A percentile compares a stretch with the other conserved stretches of the same genome.
Conservation (phyloP, 106 monocot genomes). For the Dendrobium catenatum region DNA sequence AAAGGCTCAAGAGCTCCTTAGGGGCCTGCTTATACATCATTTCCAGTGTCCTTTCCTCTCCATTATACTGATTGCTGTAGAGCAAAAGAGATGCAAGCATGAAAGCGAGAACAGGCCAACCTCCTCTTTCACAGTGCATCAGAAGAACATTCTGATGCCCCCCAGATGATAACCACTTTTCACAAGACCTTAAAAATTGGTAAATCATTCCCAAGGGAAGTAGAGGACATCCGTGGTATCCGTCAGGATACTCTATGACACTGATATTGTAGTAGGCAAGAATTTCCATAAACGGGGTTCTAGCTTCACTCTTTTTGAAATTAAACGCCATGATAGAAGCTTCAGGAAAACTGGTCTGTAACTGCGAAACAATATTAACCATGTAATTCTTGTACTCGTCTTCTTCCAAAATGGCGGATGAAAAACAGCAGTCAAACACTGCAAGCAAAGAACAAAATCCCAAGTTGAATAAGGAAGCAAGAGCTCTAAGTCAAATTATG, state of each 20-base stretch:
- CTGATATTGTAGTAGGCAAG: slow-evolving; percentile 43
- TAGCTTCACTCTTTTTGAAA: slow-evolving; percentile 46
- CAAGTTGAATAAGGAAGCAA: background rate
- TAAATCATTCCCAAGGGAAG: slow-evolving; percentile 77
- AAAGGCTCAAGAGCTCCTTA: slow-evolving; percentile 49
- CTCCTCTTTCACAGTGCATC: slow-evolving; percentile 93
- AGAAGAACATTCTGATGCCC: slow-evolving; percentile 71
- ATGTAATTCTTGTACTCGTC: slow-evolving; percentile 63
- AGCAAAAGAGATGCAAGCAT: slow-evolving; percentile 87
- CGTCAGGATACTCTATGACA: slow-evolving; percentile 62
- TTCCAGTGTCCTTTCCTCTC: slow-evolving; percentile 74
- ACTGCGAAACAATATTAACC: slow-evolving; percentile 49
- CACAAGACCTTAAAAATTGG: slow-evolving; percentile 68
- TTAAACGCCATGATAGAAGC: slow-evolving; percentile 75
- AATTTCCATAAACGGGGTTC: slow-evolving; percentile 43
- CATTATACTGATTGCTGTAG: slow-evolving; percentile 76
- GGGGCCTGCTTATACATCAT: slow-evolving; percentile 93
- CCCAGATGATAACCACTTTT: slow-evolving; percentile 68
- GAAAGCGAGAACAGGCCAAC: slow-evolving; percentile 92
- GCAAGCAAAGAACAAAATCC: background rate
- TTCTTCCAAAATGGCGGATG: slow-evolving; percentile 58
- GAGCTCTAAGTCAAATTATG: too few species aligned
- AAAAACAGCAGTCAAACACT: slow-evolving; percentile 98
- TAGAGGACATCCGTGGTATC: slow-evolving; percentile 69
- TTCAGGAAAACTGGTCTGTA: slow-evolving; percentile 60